A percentile compares a stretch with the other conserved stretches of the same genome.
Conservation (phyloP, 371 early-diverging fungal species). For the Aphelidium insulamus region DNA sequence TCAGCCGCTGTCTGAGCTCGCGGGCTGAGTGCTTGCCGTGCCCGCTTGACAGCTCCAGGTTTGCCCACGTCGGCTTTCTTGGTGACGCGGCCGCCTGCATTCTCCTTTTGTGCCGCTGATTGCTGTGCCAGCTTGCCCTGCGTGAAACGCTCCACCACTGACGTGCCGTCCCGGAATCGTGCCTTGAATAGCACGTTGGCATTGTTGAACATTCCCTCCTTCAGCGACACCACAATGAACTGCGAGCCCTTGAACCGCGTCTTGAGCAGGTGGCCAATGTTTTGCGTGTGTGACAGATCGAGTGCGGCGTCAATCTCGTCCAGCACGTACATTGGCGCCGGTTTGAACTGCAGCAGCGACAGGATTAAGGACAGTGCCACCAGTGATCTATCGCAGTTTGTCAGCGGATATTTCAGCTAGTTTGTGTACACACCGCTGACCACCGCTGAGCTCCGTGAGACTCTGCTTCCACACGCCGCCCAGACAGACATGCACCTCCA, state of each 20-base stretch:
- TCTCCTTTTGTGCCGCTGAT: no score
- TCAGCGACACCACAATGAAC: slow-evolving; percentile 98
- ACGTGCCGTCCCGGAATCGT: slow-evolving; percentile 87
- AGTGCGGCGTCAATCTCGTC: slow-evolving; percentile 99
- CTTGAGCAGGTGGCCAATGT: slow-evolving; percentile 91
- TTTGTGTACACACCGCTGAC: slow-evolving; percentile 48
- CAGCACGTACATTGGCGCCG: slow-evolving; percentile 99
- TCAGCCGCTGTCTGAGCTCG: no score
- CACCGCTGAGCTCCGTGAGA: slow-evolving; percentile 94
- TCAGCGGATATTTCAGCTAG: background rate
- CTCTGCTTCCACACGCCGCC: slow-evolving; percentile 97
- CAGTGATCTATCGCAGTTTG: slow-evolving; percentile 8
- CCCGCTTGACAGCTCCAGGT: no score
- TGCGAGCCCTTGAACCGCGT: slow-evolving; percentile 94
- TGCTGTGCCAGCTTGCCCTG: no score
- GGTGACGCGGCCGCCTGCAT: no score
- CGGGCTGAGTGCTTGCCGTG: no score
- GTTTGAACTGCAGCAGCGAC: slow-evolving; percentile 91
- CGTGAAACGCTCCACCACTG: slow-evolving; percentile 62
- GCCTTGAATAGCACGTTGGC: slow-evolving; percentile 96
- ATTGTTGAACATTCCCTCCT: slow-evolving; percentile 99
- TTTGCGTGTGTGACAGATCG: slow-evolving; percentile 96
- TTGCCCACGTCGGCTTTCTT: no score
- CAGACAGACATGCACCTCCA: slow-evolving; percentile 86
- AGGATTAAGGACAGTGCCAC: slow-evolving; percentile 90